Conservation (phyloP, 108 stramenopile species). For the Nitzschia sp. region DNA sequence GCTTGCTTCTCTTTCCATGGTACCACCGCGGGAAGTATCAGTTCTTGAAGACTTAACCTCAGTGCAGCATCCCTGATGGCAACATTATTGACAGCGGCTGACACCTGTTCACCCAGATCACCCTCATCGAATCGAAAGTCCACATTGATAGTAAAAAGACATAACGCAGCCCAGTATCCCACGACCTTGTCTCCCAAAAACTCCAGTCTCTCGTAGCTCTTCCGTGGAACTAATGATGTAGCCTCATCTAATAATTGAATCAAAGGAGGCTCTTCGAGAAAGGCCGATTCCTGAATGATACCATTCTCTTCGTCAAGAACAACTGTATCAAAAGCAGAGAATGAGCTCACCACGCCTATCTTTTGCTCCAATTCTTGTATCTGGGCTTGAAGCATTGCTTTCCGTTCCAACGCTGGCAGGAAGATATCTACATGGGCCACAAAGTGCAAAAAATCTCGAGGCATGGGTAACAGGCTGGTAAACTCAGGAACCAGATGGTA, state of each 20-base stretch:
- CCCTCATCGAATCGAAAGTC: constrained; percentile 9
- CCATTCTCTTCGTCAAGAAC: not conserved
- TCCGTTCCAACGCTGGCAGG: constrained; percentile 51
- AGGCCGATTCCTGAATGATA: not conserved
- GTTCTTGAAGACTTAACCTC: constrained; percentile 29
- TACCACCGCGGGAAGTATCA: constrained; percentile 21
- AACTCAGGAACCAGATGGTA: constrained; percentile 46
- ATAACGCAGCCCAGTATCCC: constrained; percentile 41
- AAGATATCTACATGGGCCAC: constrained; percentile 31
- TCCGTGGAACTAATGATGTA: constrained; percentile 13
- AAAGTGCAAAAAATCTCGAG: constrained; percentile 51
- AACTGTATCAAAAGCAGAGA: not conserved
- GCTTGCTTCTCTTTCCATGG: constrained; percentile 7
- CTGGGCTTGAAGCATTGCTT: not conserved
- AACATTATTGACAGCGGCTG: constrained; percentile 31
- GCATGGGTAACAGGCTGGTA: constrained; percentile 41
- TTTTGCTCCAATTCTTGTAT: not conserved
- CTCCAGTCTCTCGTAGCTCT: constrained; percentile 55
- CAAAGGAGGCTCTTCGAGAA: not conserved
- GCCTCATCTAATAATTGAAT: constrained; percentile 22
- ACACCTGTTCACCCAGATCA: not conserved
- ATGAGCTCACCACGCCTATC: not conserved
- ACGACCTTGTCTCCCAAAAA: constrained; percentile 62
- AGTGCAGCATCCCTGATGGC: constrained; percentile 34
- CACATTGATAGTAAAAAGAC: constrained; percentile 40